Base-by-base conservation (phyloP, 352 stramenopile genomes). In the Pythium insidiosum region DNA sequence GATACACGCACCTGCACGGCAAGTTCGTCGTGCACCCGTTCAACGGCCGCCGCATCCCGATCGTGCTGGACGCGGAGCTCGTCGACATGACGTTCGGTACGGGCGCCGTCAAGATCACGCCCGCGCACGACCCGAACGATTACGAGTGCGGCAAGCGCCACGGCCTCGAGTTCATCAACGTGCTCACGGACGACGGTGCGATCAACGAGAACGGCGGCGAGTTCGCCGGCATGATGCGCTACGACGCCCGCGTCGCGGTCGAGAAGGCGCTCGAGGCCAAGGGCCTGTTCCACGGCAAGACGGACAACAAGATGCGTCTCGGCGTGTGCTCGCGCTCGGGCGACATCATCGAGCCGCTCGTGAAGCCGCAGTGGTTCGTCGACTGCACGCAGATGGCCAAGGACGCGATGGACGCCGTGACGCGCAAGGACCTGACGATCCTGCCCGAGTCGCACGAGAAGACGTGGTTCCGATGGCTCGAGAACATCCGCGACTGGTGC, bases 401-500 rank as follows among this genome's bases (percentile, higher is more conserved):
- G 48, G 72, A 88, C 38, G 79, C 84, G 24, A 89, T 92, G 73
- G 66, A 66, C 5, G 80, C 77, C 12, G 82, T 94, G 24, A 83
- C 69, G 1, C 82, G 76, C 43, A 88, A 89, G 50, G 71, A 90
- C n/a, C 61, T 94, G 5, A 82, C 38, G 46, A 90, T 94, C 49
- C 43, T 91, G 20, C 82, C 82, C 0, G 77, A 87, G 52, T 67
- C 63, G 2, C 82, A 94, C 66, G 94, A 99, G 66, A 97, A 98
- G 58, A 97, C 89, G 33, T 97, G 91, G 87, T 94, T 96, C 57
- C 94, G 95, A 45, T 99, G 96, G 94, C 77, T 99, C 16, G 91
- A 96, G 37, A 97, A 98, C 61, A 98, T 98, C 60, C 93, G 96
- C 53, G 96, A 99, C 73, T 99, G 97, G 97, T 99, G 96, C 70